Evolutionary conservation across 192 early-diverging fungal genomes (phyloP).

Genomic region (Rhizoclosmatium globosum): DNA sequence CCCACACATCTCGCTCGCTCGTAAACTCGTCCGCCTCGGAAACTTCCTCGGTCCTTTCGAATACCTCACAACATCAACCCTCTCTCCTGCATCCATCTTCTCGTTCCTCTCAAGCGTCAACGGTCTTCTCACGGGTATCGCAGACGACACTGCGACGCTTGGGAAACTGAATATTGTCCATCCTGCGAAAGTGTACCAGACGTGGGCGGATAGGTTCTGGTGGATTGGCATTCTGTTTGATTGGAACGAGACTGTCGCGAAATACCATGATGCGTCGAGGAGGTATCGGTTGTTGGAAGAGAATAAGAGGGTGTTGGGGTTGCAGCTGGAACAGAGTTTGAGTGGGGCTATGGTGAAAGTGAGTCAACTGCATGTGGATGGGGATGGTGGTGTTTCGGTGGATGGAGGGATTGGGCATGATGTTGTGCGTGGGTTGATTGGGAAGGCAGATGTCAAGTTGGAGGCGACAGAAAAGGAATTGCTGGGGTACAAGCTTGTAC

Average conservation of each 20-base stretch:
- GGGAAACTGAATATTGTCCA: conserved; percentile 4
- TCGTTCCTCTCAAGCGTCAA: conserved; percentile 10
- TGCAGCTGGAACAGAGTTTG: conserved; percentile 3
- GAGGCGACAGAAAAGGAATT: conserved; percentile 14
- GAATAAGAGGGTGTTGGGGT: conserved; percentile 11
- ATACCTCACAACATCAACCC: conserved; percentile 46
- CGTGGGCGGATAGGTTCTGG: conserved; percentile 35
- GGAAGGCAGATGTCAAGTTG: conserved; percentile 22
- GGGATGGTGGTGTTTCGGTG: background rate
- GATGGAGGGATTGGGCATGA: conserved; percentile 1
- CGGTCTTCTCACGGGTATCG: background rate
- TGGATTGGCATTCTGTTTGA: conserved; percentile 37
- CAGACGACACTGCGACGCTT: conserved; percentile 24
- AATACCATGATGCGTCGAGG: background rate
- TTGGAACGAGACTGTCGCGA: background rate
- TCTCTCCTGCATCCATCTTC: background rate
- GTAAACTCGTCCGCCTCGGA: conserved; percentile 78
- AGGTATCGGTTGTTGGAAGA: background rate
- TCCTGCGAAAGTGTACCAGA: background rate
- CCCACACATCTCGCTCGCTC: conserved; percentile 76
- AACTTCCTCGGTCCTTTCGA: conserved; percentile 74
- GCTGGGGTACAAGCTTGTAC: conserved; percentile 63
- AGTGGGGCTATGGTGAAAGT: background rate
- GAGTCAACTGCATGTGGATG: conserved; percentile 1
- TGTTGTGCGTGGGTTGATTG: background rate